Conservation (phyloP, 2,329 filamentous ascomycete species). For the Penicillium sp. region DNA sequence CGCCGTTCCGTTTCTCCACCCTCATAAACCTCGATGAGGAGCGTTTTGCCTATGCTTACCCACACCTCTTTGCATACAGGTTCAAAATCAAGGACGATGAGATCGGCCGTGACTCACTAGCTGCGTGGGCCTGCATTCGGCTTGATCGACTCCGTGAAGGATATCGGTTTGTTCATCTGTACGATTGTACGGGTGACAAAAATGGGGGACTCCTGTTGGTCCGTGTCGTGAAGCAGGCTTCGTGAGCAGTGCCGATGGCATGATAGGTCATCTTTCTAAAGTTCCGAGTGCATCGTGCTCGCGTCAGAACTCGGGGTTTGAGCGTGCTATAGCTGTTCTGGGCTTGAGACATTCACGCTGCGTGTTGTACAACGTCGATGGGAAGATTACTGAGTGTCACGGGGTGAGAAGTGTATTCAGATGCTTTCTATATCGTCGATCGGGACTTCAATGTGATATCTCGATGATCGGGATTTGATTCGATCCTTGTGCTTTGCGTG, state of each 20-base stretch:
- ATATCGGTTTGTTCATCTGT: conserved; percentile 75
- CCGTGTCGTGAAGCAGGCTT: conserved; percentile 65
- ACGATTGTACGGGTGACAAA: conserved; percentile 68
- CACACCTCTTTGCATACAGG: conserved; percentile 42
- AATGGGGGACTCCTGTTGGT: conserved; percentile 74
- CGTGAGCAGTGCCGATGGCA: conserved; percentile 10
- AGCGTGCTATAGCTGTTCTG: not conserved
- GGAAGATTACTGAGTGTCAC: not conserved
- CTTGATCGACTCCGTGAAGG: conserved; percentile 78
- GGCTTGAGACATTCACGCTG: conserved; percentile 7
- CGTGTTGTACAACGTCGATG: conserved; percentile 2
- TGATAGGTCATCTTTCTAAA: conserved; percentile 13
- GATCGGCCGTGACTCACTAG: conserved; percentile 74
- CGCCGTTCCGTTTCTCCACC: conserved; percentile 11
- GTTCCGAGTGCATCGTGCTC: not conserved
- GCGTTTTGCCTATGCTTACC: conserved; percentile 6
- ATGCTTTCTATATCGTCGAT: not conserved
- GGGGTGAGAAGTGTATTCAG: conserved; percentile 1
- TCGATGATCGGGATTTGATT: not conserved
- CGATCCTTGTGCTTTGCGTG: not conserved
- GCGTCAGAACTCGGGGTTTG: not conserved
- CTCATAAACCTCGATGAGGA: not conserved
- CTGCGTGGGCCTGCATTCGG: conserved; percentile 86
- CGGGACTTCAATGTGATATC: not conserved
- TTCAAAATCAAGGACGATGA: conserved; percentile 90